phyloP scores from a whole-genome alignment of 1,284 basidiomycete species.

The Heterobasidion occidentale region DNA sequence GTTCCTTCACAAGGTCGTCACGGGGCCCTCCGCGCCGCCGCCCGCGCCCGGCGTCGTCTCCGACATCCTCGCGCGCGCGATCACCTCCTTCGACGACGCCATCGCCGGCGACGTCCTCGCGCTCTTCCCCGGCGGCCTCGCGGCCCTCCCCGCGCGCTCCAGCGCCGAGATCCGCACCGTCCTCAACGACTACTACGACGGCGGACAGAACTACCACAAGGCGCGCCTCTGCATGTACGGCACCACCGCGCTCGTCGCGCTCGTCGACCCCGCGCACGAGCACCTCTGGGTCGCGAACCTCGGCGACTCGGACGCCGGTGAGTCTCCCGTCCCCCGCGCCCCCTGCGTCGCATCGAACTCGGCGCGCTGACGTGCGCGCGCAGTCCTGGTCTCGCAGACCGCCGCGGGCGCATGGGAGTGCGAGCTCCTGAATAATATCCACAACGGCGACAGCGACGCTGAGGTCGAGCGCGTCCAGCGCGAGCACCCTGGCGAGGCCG shows the following conservation, averaged over 20 bases:
- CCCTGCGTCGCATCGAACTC: background rate
- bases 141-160: conserved; percentile 37
- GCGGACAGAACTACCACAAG: conserved; percentile 54
- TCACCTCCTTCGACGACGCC: conserved; percentile 56
- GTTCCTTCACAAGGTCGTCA: conserved; percentile 36
- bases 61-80: conserved; percentile 44
- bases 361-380: background rate
- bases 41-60: conserved; percentile 39
- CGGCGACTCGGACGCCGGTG: conserved; percentile 66
- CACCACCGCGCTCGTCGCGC: conserved; percentile 60
- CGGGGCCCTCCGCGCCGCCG: conserved; percentile 12
- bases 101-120: conserved; percentile 57
- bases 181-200: conserved; percentile 53
- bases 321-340: background rate
- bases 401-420: conserved; percentile 40
- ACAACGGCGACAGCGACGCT: conserved; percentile 54
- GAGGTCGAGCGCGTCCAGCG: conserved; percentile 49
- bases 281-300: conserved; percentile 68
- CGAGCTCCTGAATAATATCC: conserved; percentile 46
- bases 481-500: conserved; percentile 60
- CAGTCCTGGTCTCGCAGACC: conserved; percentile 46
- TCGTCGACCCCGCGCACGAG: conserved; percentile 55
- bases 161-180: conserved; percentile 46
- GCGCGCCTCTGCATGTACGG: conserved; percentile 65
- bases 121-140: conserved; percentile 50